phyloP scores from a whole-genome alignment of 768 basidiomycete species.

The Tephrocybe rancida region DNA sequence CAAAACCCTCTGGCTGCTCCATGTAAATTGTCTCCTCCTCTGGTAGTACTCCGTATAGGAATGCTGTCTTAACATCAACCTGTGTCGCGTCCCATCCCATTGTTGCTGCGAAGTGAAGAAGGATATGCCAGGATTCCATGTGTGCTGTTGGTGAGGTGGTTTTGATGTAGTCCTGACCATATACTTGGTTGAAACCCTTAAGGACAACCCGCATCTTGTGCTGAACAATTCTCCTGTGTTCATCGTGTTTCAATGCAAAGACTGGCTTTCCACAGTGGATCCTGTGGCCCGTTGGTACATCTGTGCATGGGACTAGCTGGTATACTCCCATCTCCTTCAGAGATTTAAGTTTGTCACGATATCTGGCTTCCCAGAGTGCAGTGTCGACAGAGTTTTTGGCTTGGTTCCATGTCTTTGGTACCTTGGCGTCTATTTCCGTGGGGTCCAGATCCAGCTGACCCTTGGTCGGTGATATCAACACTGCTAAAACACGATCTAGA shows the following conservation, averaged over 20 bases:
- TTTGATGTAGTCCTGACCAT: too few species aligned
- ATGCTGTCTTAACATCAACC: slow-evolving; percentile 21
- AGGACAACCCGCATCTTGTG: slow-evolving; percentile 37
- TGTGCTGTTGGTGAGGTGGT: too few species aligned
- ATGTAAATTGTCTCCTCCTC: slow-evolving; percentile 11
- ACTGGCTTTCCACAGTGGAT: too few species aligned
- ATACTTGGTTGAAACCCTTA: slow-evolving; percentile 42
- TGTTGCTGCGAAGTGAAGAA: slow-evolving; percentile 36
- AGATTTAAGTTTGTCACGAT: too few species aligned
- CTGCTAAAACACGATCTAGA: not conserved
- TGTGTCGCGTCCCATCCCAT: slow-evolving; percentile 38
- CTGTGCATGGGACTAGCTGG: not conserved
- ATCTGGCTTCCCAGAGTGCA: not conserved
- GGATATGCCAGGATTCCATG: too few species aligned
- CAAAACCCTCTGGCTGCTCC: slow-evolving; percentile 31
- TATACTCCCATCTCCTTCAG: not conserved
- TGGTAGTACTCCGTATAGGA: too few species aligned
- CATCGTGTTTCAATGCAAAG: slow-evolving; percentile 33
- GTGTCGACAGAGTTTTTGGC: too few species aligned
- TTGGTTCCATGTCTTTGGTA: too few species aligned
- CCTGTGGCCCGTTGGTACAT: slow-evolving; percentile 15
- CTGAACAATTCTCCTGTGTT: slow-evolving; percentile 24
- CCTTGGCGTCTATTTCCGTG: not conserved
- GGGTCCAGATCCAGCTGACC: not conserved
- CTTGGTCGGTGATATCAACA: not conserved